These are phyloP conservation scores for Lipomyces yamanashiensis DNA, from an alignment of 805 yeast genomes.

Conservation along the genomic window DNA sequence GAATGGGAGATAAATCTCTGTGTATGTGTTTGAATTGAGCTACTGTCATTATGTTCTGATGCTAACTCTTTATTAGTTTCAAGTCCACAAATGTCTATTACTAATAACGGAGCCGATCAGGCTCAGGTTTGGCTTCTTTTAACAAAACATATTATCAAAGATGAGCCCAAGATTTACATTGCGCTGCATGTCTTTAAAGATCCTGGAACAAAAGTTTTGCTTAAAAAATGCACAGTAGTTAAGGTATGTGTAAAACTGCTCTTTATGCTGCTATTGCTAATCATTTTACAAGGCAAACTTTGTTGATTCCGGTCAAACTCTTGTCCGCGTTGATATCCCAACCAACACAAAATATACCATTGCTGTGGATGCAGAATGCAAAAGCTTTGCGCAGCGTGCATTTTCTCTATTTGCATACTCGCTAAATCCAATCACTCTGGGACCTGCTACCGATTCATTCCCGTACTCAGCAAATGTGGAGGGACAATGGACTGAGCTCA, in stretches of 20 bases:
- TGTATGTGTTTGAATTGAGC: conserved; percentile 8
- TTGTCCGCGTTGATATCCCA: conserved; percentile 25
- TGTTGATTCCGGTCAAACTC: conserved; percentile 29
- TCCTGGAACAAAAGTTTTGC: conserved; percentile 21
- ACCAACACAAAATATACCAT: conserved; percentile 20
- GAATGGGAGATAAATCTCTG: conserved; percentile 3
- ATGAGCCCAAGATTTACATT: conserved; percentile 19
- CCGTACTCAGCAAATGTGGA: background rate
- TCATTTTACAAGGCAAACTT: conserved; percentile 9
- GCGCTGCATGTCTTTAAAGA: conserved; percentile 21
- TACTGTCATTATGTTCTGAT: background rate
- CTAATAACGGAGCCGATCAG: conserved; percentile 3
- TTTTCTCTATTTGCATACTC: conserved; percentile 32
- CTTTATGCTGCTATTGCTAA: background rate
- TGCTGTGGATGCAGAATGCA: conserved; percentile 14
- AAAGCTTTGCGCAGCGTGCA: background rate
- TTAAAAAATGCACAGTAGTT: background rate
- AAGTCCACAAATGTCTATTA: conserved; percentile 27
- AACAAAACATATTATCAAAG: conserved; percentile 15
- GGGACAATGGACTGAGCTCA: conserved; percentile 33
- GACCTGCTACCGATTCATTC: conserved; percentile 3
- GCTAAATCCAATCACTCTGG: conserved; percentile 13
- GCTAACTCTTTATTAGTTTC: conserved; percentile 2
- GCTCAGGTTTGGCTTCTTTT: conserved; percentile 27
- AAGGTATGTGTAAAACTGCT: conserved; percentile 14